Base-by-base conservation (phyloP, 164 flowering plant species). In the Nymphaea thermarum region DNA sequence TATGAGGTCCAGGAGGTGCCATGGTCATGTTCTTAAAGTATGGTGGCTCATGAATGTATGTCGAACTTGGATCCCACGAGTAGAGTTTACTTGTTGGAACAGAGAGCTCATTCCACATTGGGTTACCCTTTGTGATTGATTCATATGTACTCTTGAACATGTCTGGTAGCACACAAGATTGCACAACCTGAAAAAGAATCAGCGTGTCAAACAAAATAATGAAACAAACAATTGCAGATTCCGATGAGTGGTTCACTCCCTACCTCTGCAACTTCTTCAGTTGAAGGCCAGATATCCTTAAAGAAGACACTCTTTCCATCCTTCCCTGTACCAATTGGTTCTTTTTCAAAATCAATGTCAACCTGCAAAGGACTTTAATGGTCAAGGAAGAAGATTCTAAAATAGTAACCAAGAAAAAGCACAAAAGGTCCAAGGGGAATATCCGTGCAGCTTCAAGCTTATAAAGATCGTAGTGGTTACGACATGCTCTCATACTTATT, bases 311-410 rank as follows among this genome's bases (percentile, higher is more conserved):
- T 77, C 75, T 83, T 85, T 10, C 93, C 93, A 83, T 87, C 90
- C 76, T 82, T 85, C 60, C 86, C 82, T 18, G 79, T 82, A 63
- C 93, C 93, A 65, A 87, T 82, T 55, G 93, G 89, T 71, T 87
- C 89, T 68, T 78, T 87, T 15, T 83, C 87, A 70, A 85, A 85
- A 72, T 87, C 90, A 66, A 87, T 85, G 75, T 87, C 88, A 70
- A 87, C 88, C 93, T 87, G 77, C 43, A 69, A 71, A 66, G 60
- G 10, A 55, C 16, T 61, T n/a, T 61, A 12, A 47, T 5, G 4
- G 12, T 6, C 7, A 12, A 47, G 36, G 36, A 25, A 25, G 55
- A 47, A 47, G 5, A 12, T 2, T 4, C 5, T 6, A 47, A 47
- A 2, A 47, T 47, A 6, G 7, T 0, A 12, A 4, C 53, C 5